Evolutionary conservation across 208 protist species (phyloP).

Genomic region (Crithidia sp.): DNA sequence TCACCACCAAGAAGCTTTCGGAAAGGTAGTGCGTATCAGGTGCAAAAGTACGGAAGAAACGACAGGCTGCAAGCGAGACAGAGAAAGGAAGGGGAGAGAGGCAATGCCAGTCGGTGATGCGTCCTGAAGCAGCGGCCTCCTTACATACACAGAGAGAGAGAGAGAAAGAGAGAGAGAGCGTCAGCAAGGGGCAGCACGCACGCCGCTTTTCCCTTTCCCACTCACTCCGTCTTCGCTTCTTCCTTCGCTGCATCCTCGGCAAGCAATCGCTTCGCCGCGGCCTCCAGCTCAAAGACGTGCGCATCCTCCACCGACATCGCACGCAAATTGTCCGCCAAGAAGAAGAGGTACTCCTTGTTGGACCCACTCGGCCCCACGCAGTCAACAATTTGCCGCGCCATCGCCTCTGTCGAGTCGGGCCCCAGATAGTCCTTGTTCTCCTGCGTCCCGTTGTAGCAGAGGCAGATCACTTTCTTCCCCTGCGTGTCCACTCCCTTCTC

Average conservation of each 20-base stretch:
- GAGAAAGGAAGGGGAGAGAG: background rate
- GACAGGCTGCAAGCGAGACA: too few relatives aligned
- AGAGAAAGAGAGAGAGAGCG: background rate
- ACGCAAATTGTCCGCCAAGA: conserved; percentile 56
- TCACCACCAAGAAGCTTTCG: too few relatives aligned
- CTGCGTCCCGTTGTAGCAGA: conserved; percentile 81
- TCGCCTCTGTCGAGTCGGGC: conserved; percentile 49
- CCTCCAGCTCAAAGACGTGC: conserved; percentile 82
- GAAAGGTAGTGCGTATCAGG: too few relatives aligned
- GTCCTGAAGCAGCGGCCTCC: background rate
- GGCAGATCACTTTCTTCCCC: conserved; percentile 41
- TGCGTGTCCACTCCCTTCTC: conserved; percentile 24
- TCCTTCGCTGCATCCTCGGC: conserved; percentile 10
- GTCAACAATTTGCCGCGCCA: conserved; percentile 71
- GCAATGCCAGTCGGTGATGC: too few relatives aligned
- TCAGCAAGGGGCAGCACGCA: background rate
- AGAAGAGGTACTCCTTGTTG: conserved; percentile 83
- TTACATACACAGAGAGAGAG: background rate
- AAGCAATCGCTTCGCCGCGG: conserved; percentile 38
- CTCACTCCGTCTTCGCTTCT: conserved; percentile 10
- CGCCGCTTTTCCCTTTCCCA: background rate
- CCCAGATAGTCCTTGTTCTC: conserved; percentile 76
- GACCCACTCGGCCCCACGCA: conserved; percentile 59
- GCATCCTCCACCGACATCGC: conserved; percentile 52
- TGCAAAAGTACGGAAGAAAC: too few relatives aligned